Evolutionary conservation across 1,139 yeast species (phyloP).

Genomic region (Debaryomyces sp.): DNA sequence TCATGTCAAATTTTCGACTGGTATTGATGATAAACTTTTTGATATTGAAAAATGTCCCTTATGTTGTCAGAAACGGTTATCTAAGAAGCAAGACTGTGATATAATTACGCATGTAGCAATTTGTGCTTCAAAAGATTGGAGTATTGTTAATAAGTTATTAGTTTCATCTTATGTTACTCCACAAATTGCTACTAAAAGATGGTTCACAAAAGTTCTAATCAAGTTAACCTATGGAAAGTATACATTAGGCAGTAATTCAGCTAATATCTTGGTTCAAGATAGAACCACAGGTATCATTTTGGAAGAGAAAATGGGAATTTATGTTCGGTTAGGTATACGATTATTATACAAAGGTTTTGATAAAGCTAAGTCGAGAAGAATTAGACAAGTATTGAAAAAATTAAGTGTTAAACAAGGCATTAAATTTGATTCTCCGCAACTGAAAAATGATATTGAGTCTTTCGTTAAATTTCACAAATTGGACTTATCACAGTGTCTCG

Average conservation of each 20-base stretch:
- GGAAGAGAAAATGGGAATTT: conserved; percentile 91
- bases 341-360: conserved; percentile 76
- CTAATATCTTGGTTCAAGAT: conserved; percentile 92
- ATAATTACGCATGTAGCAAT: conserved; percentile 85
- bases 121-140: conserved; percentile 81
- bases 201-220: conserved; percentile 83
- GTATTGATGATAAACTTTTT: conserved; percentile 43
- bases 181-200: conserved; percentile 79
- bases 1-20: conserved; percentile 25
- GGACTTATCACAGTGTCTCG: conserved; percentile 68
- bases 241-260: conserved; percentile 86
- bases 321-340: conserved; percentile 85
- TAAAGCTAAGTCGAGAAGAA: conserved; percentile 54
- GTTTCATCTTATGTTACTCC: conserved; percentile 78
- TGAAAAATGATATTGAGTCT: conserved; percentile 68
- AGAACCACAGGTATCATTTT: conserved; percentile 81
- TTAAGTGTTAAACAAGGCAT: conserved; percentile 80
- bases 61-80: conserved; percentile 64
- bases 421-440: conserved; percentile 74
- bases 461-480: conserved; percentile 82
- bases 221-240: conserved; percentile 89
- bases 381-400: conserved; percentile 59
- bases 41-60: conserved; percentile 74
- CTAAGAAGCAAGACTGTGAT: conserved; percentile 61
- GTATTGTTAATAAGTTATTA: conserved; percentile 64